Conservation (phyloP, 2,329 filamentous ascomycete genomes). For the Hypoxylon sp. region DNA sequence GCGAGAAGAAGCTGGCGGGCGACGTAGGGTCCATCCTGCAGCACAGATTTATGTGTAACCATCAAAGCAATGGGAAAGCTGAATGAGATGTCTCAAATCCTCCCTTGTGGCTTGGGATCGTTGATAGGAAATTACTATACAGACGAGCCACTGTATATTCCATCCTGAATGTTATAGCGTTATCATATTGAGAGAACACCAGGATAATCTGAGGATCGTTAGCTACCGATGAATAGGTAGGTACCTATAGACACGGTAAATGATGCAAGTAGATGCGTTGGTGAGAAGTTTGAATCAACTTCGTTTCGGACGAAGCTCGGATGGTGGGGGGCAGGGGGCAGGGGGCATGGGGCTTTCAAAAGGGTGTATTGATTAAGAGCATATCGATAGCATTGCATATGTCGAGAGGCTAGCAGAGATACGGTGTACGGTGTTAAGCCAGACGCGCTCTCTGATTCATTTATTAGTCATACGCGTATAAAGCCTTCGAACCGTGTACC, state of each 20-base stretch:
- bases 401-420: not conserved
- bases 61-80: constrained; percentile 28
- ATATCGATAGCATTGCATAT: constrained; percentile 14
- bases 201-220: not conserved
- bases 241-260: not conserved
- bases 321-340: not conserved
- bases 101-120: not conserved
- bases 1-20: constrained; percentile 4
- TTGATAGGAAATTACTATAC: not conserved
- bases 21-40: not conserved
- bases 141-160: not conserved
- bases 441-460: constrained; percentile 29
- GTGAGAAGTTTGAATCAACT: not conserved
- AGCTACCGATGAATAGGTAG: not conserved
- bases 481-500: not conserved
- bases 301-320: not conserved
- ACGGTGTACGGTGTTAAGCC: constrained; percentile 2
- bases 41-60: no score
- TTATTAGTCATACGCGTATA: constrained; percentile 28
- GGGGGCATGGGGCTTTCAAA: not conserved
- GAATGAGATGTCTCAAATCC: constrained; percentile 9
- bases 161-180: not conserved
- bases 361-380: not conserved
- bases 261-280: not conserved
- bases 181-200: not conserved